phyloP scores from a whole-genome alignment of 495 filamentous ascomycete species.

The Talaromyces nanjingensis region DNA sequence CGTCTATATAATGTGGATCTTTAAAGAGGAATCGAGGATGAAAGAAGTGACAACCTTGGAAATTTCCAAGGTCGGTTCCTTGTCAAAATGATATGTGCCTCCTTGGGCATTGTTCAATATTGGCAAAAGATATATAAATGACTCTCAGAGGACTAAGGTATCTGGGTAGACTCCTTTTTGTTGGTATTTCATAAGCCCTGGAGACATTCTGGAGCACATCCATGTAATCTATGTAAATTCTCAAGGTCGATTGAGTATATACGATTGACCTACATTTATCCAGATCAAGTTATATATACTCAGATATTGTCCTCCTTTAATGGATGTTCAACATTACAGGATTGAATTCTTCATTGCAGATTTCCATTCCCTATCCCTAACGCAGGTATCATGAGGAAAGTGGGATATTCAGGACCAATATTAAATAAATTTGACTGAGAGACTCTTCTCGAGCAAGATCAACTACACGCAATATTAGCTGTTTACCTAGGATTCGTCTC shows the following conservation, averaged over 20 bases:
- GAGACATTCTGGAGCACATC: too few species aligned
- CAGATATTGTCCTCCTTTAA: not conserved
- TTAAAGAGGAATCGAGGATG: too few species aligned
- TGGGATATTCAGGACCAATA: not conserved
- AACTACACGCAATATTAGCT: too few species aligned
- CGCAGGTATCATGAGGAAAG: not conserved
- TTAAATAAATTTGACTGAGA: too few species aligned
- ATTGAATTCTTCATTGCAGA: not conserved
- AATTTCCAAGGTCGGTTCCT: not conserved
- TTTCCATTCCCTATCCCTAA: not conserved
- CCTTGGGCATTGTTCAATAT: not conserved
- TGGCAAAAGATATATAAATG: not conserved
- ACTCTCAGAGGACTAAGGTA: not conserved
- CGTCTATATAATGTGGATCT: not conserved
- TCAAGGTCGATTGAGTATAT: too few species aligned
- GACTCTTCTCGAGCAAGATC: too few species aligned
- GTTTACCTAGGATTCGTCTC: too few species aligned
- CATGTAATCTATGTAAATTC: too few species aligned
- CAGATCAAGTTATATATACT: not conserved
- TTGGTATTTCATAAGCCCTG: not conserved
- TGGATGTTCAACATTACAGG: not conserved
- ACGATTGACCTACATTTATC: too few species aligned
- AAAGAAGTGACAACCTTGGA: too few species aligned
- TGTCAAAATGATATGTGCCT: not conserved
- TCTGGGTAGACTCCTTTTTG: not conserved